These are phyloP conservation scores for Coniella vitis DNA, from an alignment of 2,329 filamentous ascomycete species.

Conservation along the genomic window DNA sequence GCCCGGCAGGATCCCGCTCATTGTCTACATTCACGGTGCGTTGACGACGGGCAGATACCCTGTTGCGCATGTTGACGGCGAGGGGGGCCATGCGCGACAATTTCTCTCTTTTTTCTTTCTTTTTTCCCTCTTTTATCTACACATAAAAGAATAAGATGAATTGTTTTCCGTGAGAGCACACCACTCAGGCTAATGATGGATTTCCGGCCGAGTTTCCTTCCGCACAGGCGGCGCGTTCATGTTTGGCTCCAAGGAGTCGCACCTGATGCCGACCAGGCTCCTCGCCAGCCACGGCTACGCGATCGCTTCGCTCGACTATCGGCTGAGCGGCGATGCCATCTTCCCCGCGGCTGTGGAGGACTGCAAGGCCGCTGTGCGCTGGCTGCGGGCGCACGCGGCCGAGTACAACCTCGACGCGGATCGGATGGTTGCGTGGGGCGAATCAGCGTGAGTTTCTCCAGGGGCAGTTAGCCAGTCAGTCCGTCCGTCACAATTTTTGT, in stretches of 20 bases:
- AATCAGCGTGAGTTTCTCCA: constrained; percentile 12
- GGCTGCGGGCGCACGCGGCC: constrained; percentile 11
- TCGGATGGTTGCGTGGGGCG: constrained; percentile 12
- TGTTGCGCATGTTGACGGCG: too few relatives aligned
- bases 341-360: constrained; percentile 14
- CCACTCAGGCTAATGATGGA: too few relatives aligned
- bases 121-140: too few relatives aligned
- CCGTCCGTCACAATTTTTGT: too few relatives aligned
- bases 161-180: too few relatives aligned
- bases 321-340: constrained; percentile 14
- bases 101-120: too few relatives aligned
- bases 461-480: too few relatives aligned
- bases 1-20: constrained; percentile 2
- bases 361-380: constrained; percentile 15
- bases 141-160: too few relatives aligned
- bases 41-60: too few relatives aligned
- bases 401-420: constrained; percentile 7
- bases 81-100: too few relatives aligned
- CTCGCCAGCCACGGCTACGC: constrained; percentile 7
- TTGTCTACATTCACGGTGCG: constrained; percentile 13
- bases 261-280: constrained; percentile 10
- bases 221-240: constrained; percentile 11
- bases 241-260: constrained; percentile 12
- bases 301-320: constrained; percentile 14
- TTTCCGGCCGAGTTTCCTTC: background rate